Base-by-base conservation (phyloP, 2,329 filamentous ascomycete species). In the Canariomyces notabilis region DNA sequence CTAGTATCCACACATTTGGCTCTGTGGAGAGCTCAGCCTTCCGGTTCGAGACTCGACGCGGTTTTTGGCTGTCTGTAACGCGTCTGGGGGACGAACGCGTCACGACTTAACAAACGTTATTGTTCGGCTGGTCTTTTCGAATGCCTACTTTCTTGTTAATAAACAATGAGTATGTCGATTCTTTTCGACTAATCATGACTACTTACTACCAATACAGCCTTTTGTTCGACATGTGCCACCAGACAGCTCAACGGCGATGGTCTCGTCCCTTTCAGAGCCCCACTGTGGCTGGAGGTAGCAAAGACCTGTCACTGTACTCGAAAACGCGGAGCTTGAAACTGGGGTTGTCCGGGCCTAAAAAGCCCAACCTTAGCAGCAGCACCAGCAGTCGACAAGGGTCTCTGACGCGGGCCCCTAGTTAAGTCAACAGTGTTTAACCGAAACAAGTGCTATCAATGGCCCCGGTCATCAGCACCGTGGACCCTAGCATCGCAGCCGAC, bases 81-180 rank as follows among this genome's bases (percentile, higher is more conserved):
- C 54, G 52, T 42, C 54, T 2, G 55, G 42, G 8, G 56, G 53
- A 16, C 60, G 64, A 44, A 64, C 66, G 54, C 67, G 67, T 55
- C 64, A 66, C 33, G 61, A 58, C 52, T 67, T 67, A 15, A 61
- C 57, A 42, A 60, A 59, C 33, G 59, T n/a, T n/a, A n/a, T n/a
- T n/a, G 50, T 19, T 51, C 49, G 20, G 53, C 45, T 5, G 58
- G 57, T n/a, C n/a, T n/a, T n/a, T n/a, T n/a, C n/a, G n/a, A n/a
- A n/a, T 20, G 59, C 52, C 61, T 63, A 9, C 3, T 18, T n/a
- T 6, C 2, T 6, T 15, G 36, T 57, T n/a, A 52, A 40, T 19
- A 12, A n/a, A n/a, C n/a, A n/a, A n/a, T n/a, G n/a, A n/a, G n/a
- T n/a, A n/a, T n/a, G n/a, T n/a, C 5, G 11, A 6, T 36, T n/a